Evolutionary conservation across 331 rosid genomes (phyloP), one percentile per base, ranked within the genome.

Genomic region (Quercus phellos): DNA sequence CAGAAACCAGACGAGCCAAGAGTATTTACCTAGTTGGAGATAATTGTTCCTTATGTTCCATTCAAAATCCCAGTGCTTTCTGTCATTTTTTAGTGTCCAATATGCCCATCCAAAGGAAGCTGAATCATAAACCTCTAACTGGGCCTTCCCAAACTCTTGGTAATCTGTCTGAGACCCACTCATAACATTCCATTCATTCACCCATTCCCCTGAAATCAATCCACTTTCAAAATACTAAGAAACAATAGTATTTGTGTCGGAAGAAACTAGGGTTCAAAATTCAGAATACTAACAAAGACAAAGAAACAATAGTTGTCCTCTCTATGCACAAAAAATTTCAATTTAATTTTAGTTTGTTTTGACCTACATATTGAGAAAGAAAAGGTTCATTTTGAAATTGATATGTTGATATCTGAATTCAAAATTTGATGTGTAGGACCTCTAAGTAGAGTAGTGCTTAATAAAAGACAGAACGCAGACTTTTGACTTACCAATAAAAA

Each of bases 71-170:
- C 97, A 94, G 85, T 92, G 97, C 42, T 79, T 66, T 81, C 84
- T 77, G 72, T 90, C 97, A 80, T 90, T 90, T 77, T 90, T 94
- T 0, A 94, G 79, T 4, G 97, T 92, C 97, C 97, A 92, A 81
- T 89, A 92, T n/a, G 92, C 80, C 96, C 97, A 94, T 69, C 98
- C 98, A 88, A 92, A 90, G 58, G 94, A 92, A 80, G 93, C 96
- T 74, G 86, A 80, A 51, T 85, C 77, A 70, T 90, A 94, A 13
- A 84, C 96, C 54, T 92, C 96, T 75, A 92, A 72, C 82, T 89
- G 98, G 56, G 93, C 91, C 80, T 56, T 90, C 59, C 97, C 97
- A 77, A 82, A 94, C 14, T 89, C 84, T 60, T 86, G 91, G 77
- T 94, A 94, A 69, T 94, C 96, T n/a, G 73, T 66, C 80, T 81